phyloP scores from a whole-genome alignment of 345 rosid genomes.

The Reutealis trisperma region DNA sequence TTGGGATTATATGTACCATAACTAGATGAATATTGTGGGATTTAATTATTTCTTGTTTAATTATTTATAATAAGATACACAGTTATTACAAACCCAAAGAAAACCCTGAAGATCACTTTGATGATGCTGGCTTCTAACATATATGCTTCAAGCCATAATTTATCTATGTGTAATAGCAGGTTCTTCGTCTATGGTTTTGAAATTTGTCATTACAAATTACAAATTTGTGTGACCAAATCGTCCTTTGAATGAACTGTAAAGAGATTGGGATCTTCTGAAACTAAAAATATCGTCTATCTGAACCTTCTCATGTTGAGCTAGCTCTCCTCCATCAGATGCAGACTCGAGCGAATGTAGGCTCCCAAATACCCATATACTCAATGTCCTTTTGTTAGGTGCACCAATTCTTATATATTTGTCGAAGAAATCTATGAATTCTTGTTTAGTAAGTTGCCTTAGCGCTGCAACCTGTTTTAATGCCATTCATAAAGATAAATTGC shows the following conservation, averaged over 20 bases:
- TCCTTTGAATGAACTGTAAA: conserved; percentile 71
- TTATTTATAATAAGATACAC: too few species aligned
- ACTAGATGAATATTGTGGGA: too few species aligned
- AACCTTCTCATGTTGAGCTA: conserved; percentile 31
- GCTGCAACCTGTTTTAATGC: conserved; percentile 58
- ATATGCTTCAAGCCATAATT: too few species aligned
- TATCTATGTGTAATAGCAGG: too few species aligned
- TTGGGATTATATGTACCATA: too few species aligned
- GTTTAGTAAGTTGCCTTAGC: conserved; percentile 56
- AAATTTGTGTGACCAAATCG: conserved; percentile 50
- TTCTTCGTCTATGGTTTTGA: too few species aligned
- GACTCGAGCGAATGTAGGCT: conserved; percentile 53
- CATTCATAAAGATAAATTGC: conserved; percentile 3
- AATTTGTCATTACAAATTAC: conserved; percentile 8
- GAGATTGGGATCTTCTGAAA: conserved; percentile 80
- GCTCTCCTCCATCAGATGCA: conserved; percentile 38
- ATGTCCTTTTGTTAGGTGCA: conserved; percentile 54
- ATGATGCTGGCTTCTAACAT: too few species aligned
- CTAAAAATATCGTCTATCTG: conserved; percentile 58
- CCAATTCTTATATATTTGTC: conserved; percentile 67
- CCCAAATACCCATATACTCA: conserved; percentile 66
- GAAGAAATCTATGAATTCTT: conserved; percentile 77
- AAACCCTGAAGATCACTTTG: too few species aligned
- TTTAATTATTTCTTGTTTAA: too few species aligned
- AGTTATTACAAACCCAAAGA: too few species aligned